phyloP scores from a whole-genome alignment of 1,284 basidiomycete genomes.

The Papiliotrema flavescens region DNA sequence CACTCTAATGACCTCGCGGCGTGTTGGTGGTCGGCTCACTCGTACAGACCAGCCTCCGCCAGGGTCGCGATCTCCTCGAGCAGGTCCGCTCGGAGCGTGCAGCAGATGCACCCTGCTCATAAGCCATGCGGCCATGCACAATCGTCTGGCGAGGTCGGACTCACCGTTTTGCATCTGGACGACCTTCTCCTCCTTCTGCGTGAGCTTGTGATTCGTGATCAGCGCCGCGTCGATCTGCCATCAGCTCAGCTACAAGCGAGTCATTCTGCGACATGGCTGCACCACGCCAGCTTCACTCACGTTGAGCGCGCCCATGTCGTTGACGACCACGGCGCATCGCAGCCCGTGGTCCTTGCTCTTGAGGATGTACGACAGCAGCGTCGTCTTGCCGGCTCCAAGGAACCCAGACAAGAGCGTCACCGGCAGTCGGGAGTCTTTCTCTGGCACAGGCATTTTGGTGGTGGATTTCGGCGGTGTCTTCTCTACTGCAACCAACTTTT shows the following conservation, averaged over 20 bases:
- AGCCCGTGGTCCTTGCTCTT: constrained; percentile 49
- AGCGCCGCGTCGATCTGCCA: constrained; percentile 50
- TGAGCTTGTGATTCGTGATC: constrained; percentile 48
- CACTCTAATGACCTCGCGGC: background rate
- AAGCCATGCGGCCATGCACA: background rate
- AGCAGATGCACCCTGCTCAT: constrained; percentile 51
- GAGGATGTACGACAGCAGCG: constrained; percentile 51
- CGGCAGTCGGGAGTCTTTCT: constrained; percentile 40
- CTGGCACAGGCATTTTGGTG: constrained; percentile 18
- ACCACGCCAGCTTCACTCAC: constrained; percentile 13
- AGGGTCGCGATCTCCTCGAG: constrained; percentile 52
- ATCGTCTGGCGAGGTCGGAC: background rate
- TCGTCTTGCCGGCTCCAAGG: constrained; percentile 53
- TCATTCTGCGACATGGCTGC: background rate
- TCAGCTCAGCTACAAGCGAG: too few species aligned
- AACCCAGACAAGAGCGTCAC: constrained; percentile 53
- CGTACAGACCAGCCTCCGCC: constrained; percentile 45
- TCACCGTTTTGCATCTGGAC: constrained; percentile 52
- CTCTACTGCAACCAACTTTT: too few species aligned
- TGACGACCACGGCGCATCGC: constrained; percentile 50
- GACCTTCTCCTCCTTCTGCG: constrained; percentile 49
- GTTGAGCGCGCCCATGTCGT: constrained; percentile 50
- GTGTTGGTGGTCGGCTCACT: constrained; percentile 20
- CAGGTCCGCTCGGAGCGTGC: constrained; percentile 52
- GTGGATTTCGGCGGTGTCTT: background rate